A percentile compares a stretch with the other conserved stretches of the same genome.
Evolutionary conservation across 306 rosid species (phyloP).

Genomic region (Lablab purpureus): DNA sequence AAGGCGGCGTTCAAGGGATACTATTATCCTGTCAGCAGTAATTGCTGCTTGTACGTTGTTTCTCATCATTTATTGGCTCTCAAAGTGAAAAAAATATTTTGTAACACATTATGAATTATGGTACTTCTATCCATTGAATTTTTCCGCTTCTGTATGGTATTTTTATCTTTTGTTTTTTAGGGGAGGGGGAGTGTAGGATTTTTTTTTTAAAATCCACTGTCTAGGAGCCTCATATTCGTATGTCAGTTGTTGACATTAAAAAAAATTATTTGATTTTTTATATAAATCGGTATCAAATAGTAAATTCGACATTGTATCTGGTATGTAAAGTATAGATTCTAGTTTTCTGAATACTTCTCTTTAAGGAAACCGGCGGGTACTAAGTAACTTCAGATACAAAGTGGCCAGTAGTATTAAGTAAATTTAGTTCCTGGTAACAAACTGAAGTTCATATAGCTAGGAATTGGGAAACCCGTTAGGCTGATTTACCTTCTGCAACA

Average conservation of each 20-base stretch:
- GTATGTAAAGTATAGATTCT: background rate
- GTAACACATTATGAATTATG: constrained; percentile 43
- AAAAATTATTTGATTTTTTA: background rate
- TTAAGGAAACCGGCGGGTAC: background rate
- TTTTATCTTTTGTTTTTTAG: background rate
- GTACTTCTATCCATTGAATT: constrained; percentile 39
- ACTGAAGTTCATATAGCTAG: background rate
- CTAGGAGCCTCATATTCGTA: constrained; percentile 41
- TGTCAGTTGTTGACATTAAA: constrained; percentile 18
- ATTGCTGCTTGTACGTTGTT: constrained; percentile 97
- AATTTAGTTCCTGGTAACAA: constrained; percentile 20
- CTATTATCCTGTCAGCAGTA: constrained; percentile 86
- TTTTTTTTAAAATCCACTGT: constrained; percentile 32
- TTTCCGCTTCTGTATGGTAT: background rate
- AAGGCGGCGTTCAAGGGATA: constrained; percentile 91
- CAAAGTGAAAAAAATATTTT: constrained; percentile 64
- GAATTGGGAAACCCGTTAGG: background rate
- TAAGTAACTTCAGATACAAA: background rate
- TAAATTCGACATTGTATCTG: background rate
- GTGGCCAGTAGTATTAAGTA: background rate
- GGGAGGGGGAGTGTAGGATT: constrained; percentile 6
- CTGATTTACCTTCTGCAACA: constrained; percentile 1
- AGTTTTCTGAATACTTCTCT: background rate
- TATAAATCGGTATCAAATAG: constrained; percentile 25
- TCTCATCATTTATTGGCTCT: constrained; percentile 95